Evolutionary conservation across 208 protist species (phyloP), one percentile per base, ranked within the genome.

Genomic region (Leishmania amazonensis): DNA sequence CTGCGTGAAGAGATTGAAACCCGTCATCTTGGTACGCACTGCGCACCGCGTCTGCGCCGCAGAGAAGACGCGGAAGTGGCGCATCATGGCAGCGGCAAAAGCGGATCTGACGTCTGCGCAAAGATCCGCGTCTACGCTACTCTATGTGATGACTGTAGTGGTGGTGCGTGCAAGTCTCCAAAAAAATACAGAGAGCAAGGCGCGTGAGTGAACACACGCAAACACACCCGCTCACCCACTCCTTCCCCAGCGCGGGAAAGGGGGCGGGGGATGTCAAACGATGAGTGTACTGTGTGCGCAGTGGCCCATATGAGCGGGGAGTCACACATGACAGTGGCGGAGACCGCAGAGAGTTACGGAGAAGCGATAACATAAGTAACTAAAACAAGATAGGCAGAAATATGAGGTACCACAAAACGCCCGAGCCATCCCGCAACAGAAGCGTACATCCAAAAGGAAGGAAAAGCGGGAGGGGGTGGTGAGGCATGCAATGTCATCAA

Each of bases 1-100:
- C 21, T 84, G 80, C 0, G 83, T 78, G 76, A 96, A 94, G 31
- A 96, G 83, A 57, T 83, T 88, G 78, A 96, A 96, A 8, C 92
- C 92, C 17, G 90, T 94, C 83, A 92, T 88, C 21, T 86, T 77
- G 2, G 85, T 82, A 38, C 90, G 84, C 74, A 70, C 57, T 70
- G 71, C 72, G 74, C 31, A 57, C 19, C 19, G 38, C 76, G 79
- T 60, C 45, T 38, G 45, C 35, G 51, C 7, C 17, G 65, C 75
- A 58, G 80, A 28, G 2, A 74, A 80, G 17, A 65, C 1, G 31
- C 76, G 68, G 54, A 84, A 80, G 24, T 78, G 77, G 3, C 85
- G 85, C 81, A 88, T 85, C 76, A 78, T 87, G 4, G 54, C 5
- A 31, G n/a, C 70, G 28, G 35, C 70, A n/a, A 74, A 28, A 13